phyloP scores from a whole-genome alignment of 371 early-diverging fungal genomes.

The Mortierella sp. region DNA sequence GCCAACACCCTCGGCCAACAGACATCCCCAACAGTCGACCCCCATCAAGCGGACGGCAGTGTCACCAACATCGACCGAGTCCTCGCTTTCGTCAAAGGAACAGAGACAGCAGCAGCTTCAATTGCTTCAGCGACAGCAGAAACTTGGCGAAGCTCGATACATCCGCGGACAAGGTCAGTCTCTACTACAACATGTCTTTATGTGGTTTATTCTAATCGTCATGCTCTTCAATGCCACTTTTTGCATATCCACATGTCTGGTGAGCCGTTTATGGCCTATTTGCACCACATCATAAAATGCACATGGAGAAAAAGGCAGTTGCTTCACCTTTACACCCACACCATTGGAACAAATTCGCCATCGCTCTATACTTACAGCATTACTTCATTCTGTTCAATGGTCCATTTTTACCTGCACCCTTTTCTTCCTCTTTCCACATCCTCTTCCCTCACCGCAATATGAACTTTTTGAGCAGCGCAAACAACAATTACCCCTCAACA shows the following conservation, averaged over 20 bases:
- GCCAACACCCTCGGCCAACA: background rate
- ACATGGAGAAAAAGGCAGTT: background rate
- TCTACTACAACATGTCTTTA: background rate
- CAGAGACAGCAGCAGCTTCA: conserved; percentile 40
- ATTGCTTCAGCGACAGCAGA: conserved; percentile 24
- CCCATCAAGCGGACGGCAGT: conserved; percentile 15
- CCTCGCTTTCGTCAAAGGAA: conserved; percentile 32
- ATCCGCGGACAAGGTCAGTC: conserved; percentile 22
- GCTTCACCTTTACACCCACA: background rate
- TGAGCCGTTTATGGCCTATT: background rate
- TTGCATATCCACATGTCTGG: background rate
- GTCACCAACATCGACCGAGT: conserved; percentile 23
- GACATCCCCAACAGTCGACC: background rate
- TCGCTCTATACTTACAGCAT: background rate
- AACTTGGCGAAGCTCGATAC: conserved; percentile 24
- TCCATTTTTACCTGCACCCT: conserved; percentile 2
- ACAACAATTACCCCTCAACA: background rate
- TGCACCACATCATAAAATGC: background rate
- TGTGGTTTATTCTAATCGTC: background rate
- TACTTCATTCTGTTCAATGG: background rate
- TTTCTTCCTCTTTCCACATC: background rate
- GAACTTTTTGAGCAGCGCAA: background rate
- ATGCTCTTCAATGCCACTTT: background rate
- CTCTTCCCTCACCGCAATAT: background rate
- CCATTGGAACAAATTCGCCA: background rate